Percentiles rank a stretch among this genome's conserved stretches.
These are phyloP conservation scores for Clarireedia homoeocarpa DNA, from an alignment of 2,329 filamentous ascomycete species.

Conservation along the genomic window DNA sequence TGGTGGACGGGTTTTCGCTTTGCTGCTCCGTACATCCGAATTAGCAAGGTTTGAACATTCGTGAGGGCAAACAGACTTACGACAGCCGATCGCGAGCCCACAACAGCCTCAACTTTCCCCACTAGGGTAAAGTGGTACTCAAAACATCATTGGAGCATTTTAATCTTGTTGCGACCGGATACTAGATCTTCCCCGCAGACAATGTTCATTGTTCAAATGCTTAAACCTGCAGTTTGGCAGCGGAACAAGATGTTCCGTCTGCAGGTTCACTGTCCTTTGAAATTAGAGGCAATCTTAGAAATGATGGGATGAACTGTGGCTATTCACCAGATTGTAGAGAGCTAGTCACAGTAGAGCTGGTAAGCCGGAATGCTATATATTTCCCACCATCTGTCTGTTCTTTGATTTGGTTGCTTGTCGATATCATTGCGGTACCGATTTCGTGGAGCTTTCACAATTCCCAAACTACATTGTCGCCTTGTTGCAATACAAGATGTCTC, in stretches of 20 bases:
- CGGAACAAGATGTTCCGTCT: conserved; percentile 21
- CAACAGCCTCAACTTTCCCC: not conserved
- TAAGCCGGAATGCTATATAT: not conserved
- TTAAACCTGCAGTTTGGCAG: not conserved
- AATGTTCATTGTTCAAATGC: not conserved
- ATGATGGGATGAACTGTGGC: not conserved
- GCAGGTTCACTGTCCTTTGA: conserved; percentile 13
- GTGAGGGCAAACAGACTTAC: no score
- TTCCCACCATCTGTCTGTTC: not conserved
- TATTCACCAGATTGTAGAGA: not conserved
- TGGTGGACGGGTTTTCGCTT: no score
- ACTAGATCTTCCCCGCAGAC: conserved; percentile 4
- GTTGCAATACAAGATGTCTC: not conserved
- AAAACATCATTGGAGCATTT: not conserved
- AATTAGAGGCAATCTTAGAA: not conserved
- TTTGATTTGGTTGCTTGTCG: not conserved
- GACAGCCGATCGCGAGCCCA: not conserved
- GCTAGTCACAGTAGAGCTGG: not conserved
- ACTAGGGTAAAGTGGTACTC: not conserved
- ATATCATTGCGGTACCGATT: no score
- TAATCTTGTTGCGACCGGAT: not conserved
- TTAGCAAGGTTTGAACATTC: no score
- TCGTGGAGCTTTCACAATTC: not conserved
- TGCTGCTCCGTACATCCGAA: no score
- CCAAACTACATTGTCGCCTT: not conserved